Percentiles rank a stretch among this genome's conserved stretches.
Evolutionary conservation across 768 basidiomycete genomes (phyloP).

Genomic region (Plicaturopsis crispa): DNA sequence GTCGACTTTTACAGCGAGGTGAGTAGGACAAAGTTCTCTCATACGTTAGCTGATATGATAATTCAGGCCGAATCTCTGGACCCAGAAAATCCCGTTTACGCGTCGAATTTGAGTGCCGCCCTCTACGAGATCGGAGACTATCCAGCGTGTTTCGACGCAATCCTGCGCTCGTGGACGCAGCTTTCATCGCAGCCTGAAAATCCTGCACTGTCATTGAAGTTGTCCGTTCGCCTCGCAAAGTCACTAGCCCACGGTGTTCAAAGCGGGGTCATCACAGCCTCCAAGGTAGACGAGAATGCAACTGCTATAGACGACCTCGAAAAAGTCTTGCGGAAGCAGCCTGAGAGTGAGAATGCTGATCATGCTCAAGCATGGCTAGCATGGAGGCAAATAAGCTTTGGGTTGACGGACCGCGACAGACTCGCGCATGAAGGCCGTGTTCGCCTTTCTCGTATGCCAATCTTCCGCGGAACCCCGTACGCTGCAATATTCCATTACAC

Average conservation of each 20-base stretch:
- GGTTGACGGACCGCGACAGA: not conserved
- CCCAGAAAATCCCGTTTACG: constrained; percentile 9
- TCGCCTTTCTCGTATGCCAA: constrained; percentile 2
- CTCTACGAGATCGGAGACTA: constrained; percentile 13
- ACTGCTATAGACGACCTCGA: not conserved
- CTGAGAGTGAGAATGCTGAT: not conserved
- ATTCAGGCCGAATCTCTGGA: not conserved
- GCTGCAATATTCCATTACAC: not conserved
- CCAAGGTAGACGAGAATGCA: not conserved
- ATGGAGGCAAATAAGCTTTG: constrained; percentile 2
- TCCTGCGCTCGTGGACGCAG: constrained; percentile 9
- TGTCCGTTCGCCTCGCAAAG: constrained; percentile 10
- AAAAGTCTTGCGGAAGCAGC: too few relatives aligned
- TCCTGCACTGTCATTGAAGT: too few relatives aligned
- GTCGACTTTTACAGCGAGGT: not conserved
- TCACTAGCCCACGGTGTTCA: constrained; percentile 6
- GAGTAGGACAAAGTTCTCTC: too few relatives aligned
- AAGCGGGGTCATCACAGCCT: not conserved
- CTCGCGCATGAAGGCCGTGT: not conserved
- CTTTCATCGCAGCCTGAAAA: too few relatives aligned
- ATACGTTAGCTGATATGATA: too few relatives aligned
- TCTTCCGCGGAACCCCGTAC: constrained; percentile 6
- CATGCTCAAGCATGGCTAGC: constrained; percentile 6
- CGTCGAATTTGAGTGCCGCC: constrained; percentile 15
- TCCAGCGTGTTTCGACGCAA: constrained; percentile 6